These are phyloP conservation scores for Fusarium foetens DNA, from an alignment of 2,329 filamentous ascomycete genomes.

Conservation along the genomic window DNA sequence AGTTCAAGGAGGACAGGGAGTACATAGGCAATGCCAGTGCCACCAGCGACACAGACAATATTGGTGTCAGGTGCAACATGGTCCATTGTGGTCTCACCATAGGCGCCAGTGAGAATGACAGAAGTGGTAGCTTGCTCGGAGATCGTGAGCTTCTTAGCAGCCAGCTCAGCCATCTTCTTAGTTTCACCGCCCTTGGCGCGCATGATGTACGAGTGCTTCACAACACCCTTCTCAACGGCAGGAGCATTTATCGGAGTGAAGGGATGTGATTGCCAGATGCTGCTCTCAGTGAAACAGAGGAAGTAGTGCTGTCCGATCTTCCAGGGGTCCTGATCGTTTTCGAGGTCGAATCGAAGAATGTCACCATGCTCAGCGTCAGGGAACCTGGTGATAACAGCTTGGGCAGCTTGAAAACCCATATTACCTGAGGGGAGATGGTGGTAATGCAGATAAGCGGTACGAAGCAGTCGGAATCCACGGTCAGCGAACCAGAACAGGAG, in stretches of 20 bases:
- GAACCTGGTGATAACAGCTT: constrained; percentile 60
- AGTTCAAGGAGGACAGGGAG: constrained; percentile 51
- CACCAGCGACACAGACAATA: constrained; percentile 53
- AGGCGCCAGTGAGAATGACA: constrained; percentile 71
- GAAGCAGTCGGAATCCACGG: constrained; percentile 65
- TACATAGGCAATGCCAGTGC: constrained; percentile 55
- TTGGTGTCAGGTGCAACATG: constrained; percentile 54
- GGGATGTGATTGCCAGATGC: constrained; percentile 78
- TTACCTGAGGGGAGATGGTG: constrained; percentile 56
- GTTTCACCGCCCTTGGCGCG: constrained; percentile 70
- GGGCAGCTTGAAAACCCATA: constrained; percentile 65
- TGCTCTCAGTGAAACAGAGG: constrained; percentile 72
- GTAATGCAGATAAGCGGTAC: constrained; percentile 70
- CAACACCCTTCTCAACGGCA: constrained; percentile 50
- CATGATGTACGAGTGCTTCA: constrained; percentile 66
- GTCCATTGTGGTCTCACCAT: constrained; percentile 63
- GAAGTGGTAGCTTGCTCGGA: constrained; percentile 55
- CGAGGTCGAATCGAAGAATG: constrained; percentile 73
- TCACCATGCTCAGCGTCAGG: constrained; percentile 66
- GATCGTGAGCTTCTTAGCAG: constrained; percentile 50
- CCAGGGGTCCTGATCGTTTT: constrained; percentile 70
- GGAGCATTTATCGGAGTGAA: constrained; percentile 72
- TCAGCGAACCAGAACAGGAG: constrained; percentile 74
- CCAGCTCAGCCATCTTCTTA: constrained; percentile 60
- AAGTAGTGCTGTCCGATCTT: constrained; percentile 77